Percentiles rank a stretch among this genome's conserved stretches.
Evolutionary conservation across 2,329 filamentous ascomycete genomes (phyloP).

Genomic region (Sporothrix euskadiensis): DNA sequence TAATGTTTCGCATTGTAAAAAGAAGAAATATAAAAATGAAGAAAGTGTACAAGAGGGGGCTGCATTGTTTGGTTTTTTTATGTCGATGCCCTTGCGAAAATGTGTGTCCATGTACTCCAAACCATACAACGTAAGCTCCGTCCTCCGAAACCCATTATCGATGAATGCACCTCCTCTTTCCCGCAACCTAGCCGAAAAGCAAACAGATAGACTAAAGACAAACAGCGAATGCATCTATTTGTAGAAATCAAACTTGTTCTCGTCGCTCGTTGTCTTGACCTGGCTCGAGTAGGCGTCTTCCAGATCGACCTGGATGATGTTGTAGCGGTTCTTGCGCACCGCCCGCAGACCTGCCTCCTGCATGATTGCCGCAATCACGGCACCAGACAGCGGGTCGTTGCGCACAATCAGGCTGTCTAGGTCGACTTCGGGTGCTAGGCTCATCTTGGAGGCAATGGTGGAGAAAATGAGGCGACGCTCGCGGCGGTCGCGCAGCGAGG

Average conservation of each 20-base stretch:
- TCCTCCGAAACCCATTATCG: neutral
- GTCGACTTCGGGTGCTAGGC: constrained; percentile 91
- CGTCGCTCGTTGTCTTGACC: constrained; percentile 74
- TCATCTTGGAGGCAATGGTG: constrained; percentile 98
- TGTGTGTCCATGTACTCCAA: constrained; percentile 3
- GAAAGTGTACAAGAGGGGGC: constrained; percentile 24
- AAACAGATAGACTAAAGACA: neutral
- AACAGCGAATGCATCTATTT: constrained; percentile 52
- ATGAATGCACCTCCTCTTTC: neutral
- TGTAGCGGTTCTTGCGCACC: constrained; percentile 96
- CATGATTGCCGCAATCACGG: constrained; percentile 98
- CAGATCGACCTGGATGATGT: constrained; percentile 95
- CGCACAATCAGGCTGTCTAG: constrained; percentile 93
- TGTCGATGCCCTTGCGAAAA: constrained; percentile 7
- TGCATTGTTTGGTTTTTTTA: neutral
- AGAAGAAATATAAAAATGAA: neutral
- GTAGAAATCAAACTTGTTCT: constrained; percentile 88
- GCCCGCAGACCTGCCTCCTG: constrained; percentile 94
- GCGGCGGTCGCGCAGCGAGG: constrained; percentile 86
- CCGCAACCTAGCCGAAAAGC: neutral
- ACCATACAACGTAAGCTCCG: neutral
- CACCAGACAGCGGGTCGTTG: constrained; percentile 92
- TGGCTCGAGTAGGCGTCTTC: constrained; percentile 97
- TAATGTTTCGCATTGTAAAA: constrained; percentile 2
- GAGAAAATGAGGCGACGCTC: constrained; percentile 95